A percentile compares a stretch with the other conserved stretches of the same genome.
Evolutionary conservation across 441 rosid genomes (phyloP).

Genomic region (Dalechampia spathulata): DNA sequence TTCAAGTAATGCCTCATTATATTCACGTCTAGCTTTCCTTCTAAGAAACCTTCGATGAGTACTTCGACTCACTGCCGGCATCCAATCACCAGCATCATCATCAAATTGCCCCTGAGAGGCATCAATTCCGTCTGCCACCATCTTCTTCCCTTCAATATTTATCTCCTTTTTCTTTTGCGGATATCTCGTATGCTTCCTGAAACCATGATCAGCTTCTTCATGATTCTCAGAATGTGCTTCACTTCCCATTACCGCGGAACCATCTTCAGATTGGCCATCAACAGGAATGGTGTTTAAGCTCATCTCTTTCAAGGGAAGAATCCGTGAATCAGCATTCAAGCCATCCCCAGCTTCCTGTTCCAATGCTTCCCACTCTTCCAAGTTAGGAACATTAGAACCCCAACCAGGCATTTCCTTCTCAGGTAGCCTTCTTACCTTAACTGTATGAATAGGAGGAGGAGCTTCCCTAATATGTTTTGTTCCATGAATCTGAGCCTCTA

Average conservation of each 20-base stretch:
- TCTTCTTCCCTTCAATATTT: constrained; percentile 67
- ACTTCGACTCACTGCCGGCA: constrained; percentile 86
- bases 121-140: constrained; percentile 80
- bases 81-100: constrained; percentile 62
- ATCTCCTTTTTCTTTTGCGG: constrained; percentile 51
- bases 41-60: constrained; percentile 74
- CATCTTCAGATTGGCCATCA: constrained; percentile 39
- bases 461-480: constrained; percentile 55
- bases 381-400: constrained; percentile 90
- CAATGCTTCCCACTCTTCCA: constrained; percentile 90
- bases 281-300: constrained; percentile 40
- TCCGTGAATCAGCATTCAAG: constrained; percentile 39
- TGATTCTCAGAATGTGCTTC: constrained; percentile 37
- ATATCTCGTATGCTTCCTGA: constrained; percentile 37
- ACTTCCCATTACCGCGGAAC: constrained; percentile 28
- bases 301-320: constrained; percentile 76
- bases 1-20: constrained; percentile 37
- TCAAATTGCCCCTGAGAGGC: constrained; percentile 67
- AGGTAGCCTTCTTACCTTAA: constrained; percentile 67
- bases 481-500: constrained; percentile 85
- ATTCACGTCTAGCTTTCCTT: constrained; percentile 65
- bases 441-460: constrained; percentile 72
- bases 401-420: constrained; percentile 91
- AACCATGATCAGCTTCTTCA: constrained; percentile 36
- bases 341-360: constrained; percentile 48